These are phyloP conservation scores for Phytophthora constricta DNA, from an alignment of 352 stramenopile species.

Conservation along the genomic window DNA sequence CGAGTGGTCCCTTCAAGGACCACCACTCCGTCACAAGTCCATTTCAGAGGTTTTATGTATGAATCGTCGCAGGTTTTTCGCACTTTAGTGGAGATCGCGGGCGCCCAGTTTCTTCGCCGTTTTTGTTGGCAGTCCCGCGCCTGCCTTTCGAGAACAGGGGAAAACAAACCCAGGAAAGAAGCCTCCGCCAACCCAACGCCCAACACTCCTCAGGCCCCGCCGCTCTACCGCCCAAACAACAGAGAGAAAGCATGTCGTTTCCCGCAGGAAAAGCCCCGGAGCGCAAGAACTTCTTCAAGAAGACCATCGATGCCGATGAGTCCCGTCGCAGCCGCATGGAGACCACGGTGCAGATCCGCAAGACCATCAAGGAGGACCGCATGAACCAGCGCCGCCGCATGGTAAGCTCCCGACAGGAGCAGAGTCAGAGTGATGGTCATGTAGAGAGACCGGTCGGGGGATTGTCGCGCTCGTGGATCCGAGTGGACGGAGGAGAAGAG, in stretches of 20 bases:
- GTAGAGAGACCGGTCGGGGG: not conserved
- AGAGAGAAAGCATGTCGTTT: slow-evolving; percentile 66
- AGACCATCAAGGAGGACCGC: slow-evolving; percentile 84
- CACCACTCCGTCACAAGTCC: too few relatives aligned
- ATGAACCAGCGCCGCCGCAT: slow-evolving; percentile 82
- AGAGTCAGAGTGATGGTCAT: not conserved
- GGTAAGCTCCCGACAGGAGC: slow-evolving; percentile 31
- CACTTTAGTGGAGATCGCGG: not conserved
- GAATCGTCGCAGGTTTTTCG: too few relatives aligned
- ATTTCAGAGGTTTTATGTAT: too few relatives aligned
- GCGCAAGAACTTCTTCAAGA: slow-evolving; percentile 83
- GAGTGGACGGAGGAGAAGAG: slow-evolving; percentile 4
- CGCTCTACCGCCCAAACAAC: not conserved
- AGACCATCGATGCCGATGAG: slow-evolving; percentile 81
- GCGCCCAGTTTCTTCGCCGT: not conserved
- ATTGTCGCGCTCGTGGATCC: too few relatives aligned
- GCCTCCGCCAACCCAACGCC: too few relatives aligned
- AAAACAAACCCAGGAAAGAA: slow-evolving; percentile 30
- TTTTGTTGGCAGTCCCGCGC: not conserved
- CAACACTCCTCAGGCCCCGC: not conserved
- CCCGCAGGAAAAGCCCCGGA: slow-evolving; percentile 69
- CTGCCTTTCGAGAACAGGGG: slow-evolving; percentile 21
- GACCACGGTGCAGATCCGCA: slow-evolving; percentile 87
- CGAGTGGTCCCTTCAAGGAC: too few relatives aligned
- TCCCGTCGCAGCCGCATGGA: slow-evolving; percentile 76